phyloP scores from a whole-genome alignment of 139 green algal genomes.

The Deuterostichococcus epilithicus region DNA sequence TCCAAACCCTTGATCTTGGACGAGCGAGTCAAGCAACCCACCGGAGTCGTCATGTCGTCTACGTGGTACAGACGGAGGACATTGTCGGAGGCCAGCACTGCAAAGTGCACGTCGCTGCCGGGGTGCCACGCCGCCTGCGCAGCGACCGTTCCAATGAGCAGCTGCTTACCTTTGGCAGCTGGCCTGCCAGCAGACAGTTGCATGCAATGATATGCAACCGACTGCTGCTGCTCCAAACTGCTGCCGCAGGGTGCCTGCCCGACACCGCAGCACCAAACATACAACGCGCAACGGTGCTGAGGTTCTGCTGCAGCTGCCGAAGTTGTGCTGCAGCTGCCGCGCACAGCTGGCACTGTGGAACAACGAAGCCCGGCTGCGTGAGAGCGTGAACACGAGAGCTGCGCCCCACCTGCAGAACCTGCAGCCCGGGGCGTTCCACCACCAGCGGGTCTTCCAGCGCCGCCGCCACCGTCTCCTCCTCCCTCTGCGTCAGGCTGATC shows the following conservation, averaged over 20 bases:
- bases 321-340: background rate
- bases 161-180: background rate
- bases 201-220: background rate
- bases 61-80: slow-evolving; percentile 43
- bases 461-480: background rate
- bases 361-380: background rate
- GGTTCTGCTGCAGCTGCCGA: background rate
- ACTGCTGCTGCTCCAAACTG: background rate
- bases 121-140: background rate
- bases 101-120: slow-evolving; percentile 39
- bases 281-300: background rate
- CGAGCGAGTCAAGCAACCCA: no score
- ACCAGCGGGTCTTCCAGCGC: slow-evolving; percentile 33
- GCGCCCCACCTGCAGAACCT: slow-evolving; percentile 33
- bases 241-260: no score
- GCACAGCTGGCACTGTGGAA: background rate
- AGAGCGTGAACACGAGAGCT: slow-evolving; percentile 38
- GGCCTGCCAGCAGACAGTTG: background rate
- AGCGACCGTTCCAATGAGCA: no score
- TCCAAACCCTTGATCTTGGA: no score
- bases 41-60: slow-evolving; percentile 6
- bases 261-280: background rate
- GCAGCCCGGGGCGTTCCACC: slow-evolving; percentile 21
- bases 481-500: background rate
- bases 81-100: slow-evolving; percentile 39